Evolutionary conservation across 768 basidiomycete species (phyloP).

Genomic region (Suillus occidentalis): DNA sequence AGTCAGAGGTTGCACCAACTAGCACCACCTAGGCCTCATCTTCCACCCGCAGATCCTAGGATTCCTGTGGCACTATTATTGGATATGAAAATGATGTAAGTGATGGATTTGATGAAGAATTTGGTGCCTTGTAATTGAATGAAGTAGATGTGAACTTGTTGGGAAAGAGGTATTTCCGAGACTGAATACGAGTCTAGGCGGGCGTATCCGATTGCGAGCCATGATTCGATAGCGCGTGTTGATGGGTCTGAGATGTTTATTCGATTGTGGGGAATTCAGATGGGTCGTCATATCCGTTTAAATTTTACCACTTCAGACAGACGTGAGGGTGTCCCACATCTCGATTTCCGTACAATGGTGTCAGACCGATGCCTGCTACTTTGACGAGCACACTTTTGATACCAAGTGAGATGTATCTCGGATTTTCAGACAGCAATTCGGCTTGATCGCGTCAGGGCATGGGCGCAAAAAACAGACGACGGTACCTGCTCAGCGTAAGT

Average conservation of each 20-base stretch:
- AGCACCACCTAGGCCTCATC: conserved; percentile 17
- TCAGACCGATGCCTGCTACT: conserved; percentile 91
- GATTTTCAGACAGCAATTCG: conserved; percentile 77
- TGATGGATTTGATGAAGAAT: neutral
- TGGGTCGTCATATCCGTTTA: neutral
- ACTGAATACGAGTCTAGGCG: conserved; percentile 28
- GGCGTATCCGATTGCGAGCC: conserved; percentile 70
- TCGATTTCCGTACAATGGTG: conserved; percentile 56
- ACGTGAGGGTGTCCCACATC: conserved; percentile 85
- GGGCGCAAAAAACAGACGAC: conserved; percentile 73
- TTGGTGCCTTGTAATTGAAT: conserved; percentile 55
- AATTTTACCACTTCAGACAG: conserved; percentile 72
- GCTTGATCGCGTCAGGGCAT: conserved; percentile 84
- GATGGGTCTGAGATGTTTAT: neutral
- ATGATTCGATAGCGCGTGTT: conserved; percentile 45
- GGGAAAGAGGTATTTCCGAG: conserved; percentile 49
- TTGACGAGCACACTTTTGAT: conserved; percentile 89
- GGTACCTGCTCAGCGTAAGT: conserved; percentile 53
- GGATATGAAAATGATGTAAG: neutral
- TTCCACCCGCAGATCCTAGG: neutral
- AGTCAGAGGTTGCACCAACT: conserved; percentile 1
- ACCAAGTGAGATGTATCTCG: conserved; percentile 78
- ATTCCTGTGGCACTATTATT: neutral
- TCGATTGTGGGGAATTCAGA: neutral
- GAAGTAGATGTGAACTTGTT: conserved; percentile 75